Conservation (phyloP, 495 filamentous ascomycete species). For the Letharia columbiana region DNA sequence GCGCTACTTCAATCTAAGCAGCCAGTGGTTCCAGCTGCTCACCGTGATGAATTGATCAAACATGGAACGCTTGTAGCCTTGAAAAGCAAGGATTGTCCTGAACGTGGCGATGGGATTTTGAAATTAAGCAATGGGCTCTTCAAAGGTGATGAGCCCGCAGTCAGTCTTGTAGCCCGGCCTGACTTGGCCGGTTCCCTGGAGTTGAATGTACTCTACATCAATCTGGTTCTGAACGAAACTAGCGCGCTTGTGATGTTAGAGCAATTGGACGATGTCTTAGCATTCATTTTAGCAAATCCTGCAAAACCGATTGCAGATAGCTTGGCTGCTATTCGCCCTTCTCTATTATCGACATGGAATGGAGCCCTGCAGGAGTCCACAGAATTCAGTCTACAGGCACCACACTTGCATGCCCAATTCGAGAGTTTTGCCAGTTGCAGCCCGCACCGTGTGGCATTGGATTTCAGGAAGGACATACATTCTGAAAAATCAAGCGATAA, state of each 20-base stretch:
- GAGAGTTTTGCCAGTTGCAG: slow-evolving; percentile 27
- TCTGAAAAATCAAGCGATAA: slow-evolving; percentile 18
- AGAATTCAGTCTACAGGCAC: slow-evolving; percentile 16
- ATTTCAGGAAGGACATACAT: slow-evolving; percentile 25
- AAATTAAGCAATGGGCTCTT: slow-evolving; percentile 15
- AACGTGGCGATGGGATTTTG: neutral
- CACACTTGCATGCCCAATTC: slow-evolving; percentile 32
- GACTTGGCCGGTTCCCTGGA: slow-evolving; percentile 21
- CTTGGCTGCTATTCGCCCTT: slow-evolving; percentile 21
- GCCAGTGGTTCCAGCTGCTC: neutral
- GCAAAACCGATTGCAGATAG: slow-evolving; percentile 24
- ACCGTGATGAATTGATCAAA: neutral
- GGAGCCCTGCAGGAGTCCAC: slow-evolving; percentile 25
- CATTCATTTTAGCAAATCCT: slow-evolving; percentile 27
- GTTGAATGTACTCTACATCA: slow-evolving; percentile 26
- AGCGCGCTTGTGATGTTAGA: slow-evolving; percentile 27
- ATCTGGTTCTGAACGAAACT: slow-evolving; percentile 23
- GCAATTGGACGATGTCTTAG: slow-evolving; percentile 30
- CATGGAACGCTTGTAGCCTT: neutral
- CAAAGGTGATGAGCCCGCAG: slow-evolving; percentile 27
- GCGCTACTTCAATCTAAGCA: neutral
- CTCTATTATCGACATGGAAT: slow-evolving; percentile 33
- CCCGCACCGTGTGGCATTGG: slow-evolving; percentile 27
- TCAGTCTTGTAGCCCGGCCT: slow-evolving; percentile 29
- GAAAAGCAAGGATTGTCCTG: neutral